Percentiles rank a stretch among this genome's conserved stretches.
These are phyloP conservation scores for Deakozyma indianensis DNA, from an alignment of 805 yeast species.

Conservation along the genomic window DNA sequence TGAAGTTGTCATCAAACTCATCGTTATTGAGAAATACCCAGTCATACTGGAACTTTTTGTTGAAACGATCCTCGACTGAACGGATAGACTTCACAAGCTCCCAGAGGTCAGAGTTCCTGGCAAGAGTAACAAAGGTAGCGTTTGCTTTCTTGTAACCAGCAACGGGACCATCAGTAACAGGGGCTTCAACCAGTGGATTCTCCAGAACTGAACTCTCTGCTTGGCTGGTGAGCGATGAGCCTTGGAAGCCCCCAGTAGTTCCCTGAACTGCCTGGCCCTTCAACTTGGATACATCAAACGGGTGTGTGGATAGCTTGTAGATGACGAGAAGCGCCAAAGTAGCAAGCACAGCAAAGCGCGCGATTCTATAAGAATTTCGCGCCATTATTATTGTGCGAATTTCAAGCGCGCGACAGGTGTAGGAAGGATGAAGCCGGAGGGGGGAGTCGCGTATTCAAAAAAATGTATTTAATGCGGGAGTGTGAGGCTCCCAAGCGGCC, in stretches of 20 bases:
- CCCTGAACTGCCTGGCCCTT: neutral
- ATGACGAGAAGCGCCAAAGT: neutral
- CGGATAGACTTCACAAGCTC: constrained; percentile 43
- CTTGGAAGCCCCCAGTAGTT: neutral
- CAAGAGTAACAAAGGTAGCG: constrained; percentile 55
- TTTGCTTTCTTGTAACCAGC: constrained; percentile 19
- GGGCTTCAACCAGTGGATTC: neutral
- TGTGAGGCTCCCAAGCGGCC: no score
- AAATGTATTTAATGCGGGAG: no score
- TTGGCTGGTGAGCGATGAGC: neutral
- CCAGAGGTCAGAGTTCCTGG: constrained; percentile 50
- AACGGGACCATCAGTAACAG: constrained; percentile 2
- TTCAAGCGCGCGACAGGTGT: neutral
- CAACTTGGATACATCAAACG: neutral
- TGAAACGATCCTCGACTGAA: constrained; percentile 51
- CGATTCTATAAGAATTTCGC: neutral
- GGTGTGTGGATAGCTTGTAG: neutral
- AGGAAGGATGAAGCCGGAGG: neutral
- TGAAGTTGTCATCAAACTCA: constrained; percentile 43
- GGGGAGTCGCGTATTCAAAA: neutral
- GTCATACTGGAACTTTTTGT: constrained; percentile 45
- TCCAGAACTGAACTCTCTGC: no score
- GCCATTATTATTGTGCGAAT: neutral
- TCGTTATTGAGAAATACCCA: constrained; percentile 65
- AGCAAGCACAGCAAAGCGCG: neutral